Base-by-base conservation (phyloP, 139 green algal species). In the Microglena sp. region DNA sequence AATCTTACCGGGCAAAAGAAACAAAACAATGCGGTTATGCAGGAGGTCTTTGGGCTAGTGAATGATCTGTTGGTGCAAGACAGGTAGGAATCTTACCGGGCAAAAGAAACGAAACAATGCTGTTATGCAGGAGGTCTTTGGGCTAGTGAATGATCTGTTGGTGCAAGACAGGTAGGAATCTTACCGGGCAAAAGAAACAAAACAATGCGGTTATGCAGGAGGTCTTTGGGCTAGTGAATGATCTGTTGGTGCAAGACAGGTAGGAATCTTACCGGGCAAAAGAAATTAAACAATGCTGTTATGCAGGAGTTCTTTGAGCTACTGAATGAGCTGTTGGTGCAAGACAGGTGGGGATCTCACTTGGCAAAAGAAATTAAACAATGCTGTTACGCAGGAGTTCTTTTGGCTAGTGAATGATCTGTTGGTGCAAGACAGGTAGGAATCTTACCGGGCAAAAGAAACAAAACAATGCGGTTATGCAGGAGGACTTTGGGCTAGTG, bases 191-290 rank as follows among this genome's bases (percentile, higher is more conserved):
- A n/a, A n/a, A n/a, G n/a, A n/a, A n/a, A n/a, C 73, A 85, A 3
- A 89, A 98, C 82, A 93, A 99, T 58, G 93, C 93, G 0, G 89
- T 97, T 5, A 98, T 98, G 85, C 87, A 96, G 82, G 92, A 98
- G 78, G 88, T 96, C 71, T 98, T 98, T 56, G 74, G 70, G 4
- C 78, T 97, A 29, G 73, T 95, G 46, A 96, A 95, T 67, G 46
- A 60, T 6, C 76, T 97, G 58, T 77, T 98, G 31, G 45, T 53
- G 21, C 54, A 73, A 18, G 66, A 84, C 68, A 45, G 55, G 55
- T 44, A 15, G 2, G 55, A 50, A 50, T 15, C 40, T 50, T 50
- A 50, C 15, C 15, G 40, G n/a, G n/a, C n/a, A n/a, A n/a, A n/a
- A n/a, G n/a, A n/a, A n/a, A n/a, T n/a, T n/a, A n/a, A n/a, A n/a